Base-by-base conservation (phyloP, 2,329 filamentous ascomycete species). In the Dactylellina sp. region DNA sequence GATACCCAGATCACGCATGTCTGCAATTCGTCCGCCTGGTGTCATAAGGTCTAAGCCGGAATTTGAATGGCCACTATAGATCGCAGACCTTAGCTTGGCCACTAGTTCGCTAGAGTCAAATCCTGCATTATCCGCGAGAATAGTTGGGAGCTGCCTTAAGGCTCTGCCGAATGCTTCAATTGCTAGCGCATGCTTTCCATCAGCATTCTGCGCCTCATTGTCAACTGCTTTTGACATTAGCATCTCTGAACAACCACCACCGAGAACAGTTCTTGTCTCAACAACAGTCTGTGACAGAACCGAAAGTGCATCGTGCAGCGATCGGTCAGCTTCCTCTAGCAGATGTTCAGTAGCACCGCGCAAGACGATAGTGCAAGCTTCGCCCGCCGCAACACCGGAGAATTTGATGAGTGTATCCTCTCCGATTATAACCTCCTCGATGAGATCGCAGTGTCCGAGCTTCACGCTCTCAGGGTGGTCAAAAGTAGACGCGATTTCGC, bases 151-250 rank as follows among this genome's bases (percentile, higher is more conserved):
- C 82, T 99, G 95, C 79, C 93, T 89, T 72, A 99, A 86, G 28
- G 95, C 95, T 68, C 89, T 86, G 22, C 94, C 91, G 80, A 98
- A 99, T 2, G 92, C 88, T 76, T 93, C 89, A 18, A 98, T 94
- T 1, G 95, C 95, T 79, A 97, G 86, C 78, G 96, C 93, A 83
- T 95, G 94, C 89, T 99, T 99, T 81, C 95, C 95, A 78, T 95
- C 93, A 6, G 97, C 91, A 79, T 96, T 94, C 75, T 96, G 93
- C 20, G 93, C 93, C 3, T 92, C 92, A 75, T 91, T 91, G 80
- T 97, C 94, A 20, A 99, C 95, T 6, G 95, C 95, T 86, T 97
- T 97, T 76, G 94, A 92, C 95, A 99, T 99, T 78, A 96, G 84
- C 94, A 98, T 98, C 87, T 99, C 95, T 2, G 94, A 93, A 80